phyloP scores from a whole-genome alignment of 345 rosid species.

The Rubroshorea leprosula region DNA sequence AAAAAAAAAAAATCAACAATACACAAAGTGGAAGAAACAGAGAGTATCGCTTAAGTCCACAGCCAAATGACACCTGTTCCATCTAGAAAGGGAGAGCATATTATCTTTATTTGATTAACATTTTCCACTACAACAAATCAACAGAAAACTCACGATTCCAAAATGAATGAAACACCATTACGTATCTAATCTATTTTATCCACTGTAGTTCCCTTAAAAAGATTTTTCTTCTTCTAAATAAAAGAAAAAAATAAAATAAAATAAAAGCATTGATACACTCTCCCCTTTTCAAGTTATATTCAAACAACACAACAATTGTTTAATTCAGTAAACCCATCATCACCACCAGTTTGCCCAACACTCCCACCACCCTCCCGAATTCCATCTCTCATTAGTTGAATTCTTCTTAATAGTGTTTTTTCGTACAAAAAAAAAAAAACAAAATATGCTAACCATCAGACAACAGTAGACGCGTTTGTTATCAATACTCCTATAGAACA shows the following conservation, averaged over 20 bases:
- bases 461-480: no score
- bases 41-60: background rate
- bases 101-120: background rate
- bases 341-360: background rate
- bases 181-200: slow-evolving; percentile 16
- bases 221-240: no score
- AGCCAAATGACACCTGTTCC: background rate
- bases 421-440: background rate
- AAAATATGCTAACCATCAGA: background rate
- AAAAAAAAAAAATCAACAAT: no score
- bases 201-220: slow-evolving; percentile 3
- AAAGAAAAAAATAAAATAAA: background rate
- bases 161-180: background rate
- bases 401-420: background rate
- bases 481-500: no score
- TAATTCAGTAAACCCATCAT: background rate
- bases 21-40: background rate
- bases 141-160: background rate
- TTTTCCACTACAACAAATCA: background rate
- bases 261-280: background rate
- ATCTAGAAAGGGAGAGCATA: background rate
- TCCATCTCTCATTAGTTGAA: background rate
- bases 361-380: background rate
- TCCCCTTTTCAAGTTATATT: background rate
- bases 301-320: background rate